A percentile compares a stretch with the other conserved stretches of the same genome.
Conservation (phyloP, 352 stramenopile species). For the Thalassiosira hispida region DNA sequence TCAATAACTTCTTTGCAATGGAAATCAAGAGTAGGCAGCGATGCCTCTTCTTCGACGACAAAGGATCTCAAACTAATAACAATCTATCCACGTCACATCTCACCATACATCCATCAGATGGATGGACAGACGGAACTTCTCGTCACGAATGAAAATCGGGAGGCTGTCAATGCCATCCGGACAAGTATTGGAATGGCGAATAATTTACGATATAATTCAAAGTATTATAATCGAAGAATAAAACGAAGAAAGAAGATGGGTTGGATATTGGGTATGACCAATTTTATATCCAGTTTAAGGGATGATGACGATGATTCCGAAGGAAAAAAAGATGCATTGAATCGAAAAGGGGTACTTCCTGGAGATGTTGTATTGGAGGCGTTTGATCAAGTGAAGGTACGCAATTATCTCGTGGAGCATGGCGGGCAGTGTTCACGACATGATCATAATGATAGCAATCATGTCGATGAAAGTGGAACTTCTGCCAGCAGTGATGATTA, state of each 20-base stretch:
- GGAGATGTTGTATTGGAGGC: constrained; percentile 23
- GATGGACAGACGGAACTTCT: constrained; percentile 16
- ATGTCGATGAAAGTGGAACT: not conserved
- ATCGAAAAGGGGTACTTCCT: not conserved
- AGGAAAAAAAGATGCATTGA: not conserved
- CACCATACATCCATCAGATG: constrained; percentile 2
- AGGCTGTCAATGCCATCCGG: constrained; percentile 10
- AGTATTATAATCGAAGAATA: not conserved
- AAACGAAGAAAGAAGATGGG: constrained; percentile 7
- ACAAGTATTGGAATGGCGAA: constrained; percentile 27
- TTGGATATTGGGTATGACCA: constrained; percentile 4
- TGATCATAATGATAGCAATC: not conserved
- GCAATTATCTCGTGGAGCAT: constrained; percentile 14
- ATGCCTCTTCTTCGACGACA: not conserved
- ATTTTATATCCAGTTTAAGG: constrained; percentile 14
- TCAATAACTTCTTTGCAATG: too few relatives aligned
- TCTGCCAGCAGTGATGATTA: not conserved
- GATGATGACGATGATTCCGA: not conserved
- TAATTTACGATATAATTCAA: constrained; percentile 7
- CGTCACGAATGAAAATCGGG: constrained; percentile 10
- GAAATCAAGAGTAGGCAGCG: too few relatives aligned
- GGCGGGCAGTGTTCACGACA: constrained; percentile 14
- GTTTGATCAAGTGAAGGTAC: constrained; percentile 11
- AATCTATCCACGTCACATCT: constrained; percentile 10
- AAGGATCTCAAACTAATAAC: constrained; percentile 7